A percentile compares a stretch with the other conserved stretches of the same genome.
Conservation (phyloP, 768 basidiomycete genomes). For the Russula dissimulans region DNA sequence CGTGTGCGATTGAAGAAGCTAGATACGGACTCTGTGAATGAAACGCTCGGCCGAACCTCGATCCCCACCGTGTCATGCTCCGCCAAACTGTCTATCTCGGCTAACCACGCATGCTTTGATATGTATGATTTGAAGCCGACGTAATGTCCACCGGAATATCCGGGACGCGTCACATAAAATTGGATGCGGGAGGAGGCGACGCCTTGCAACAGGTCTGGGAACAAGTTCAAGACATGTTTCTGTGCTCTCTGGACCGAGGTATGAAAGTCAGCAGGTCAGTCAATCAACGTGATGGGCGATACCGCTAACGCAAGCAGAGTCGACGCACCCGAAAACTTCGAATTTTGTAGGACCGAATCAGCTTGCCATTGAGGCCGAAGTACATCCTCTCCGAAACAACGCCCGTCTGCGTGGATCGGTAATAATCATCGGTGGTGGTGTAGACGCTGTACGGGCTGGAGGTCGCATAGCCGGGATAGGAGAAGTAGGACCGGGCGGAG, state of each 20-base stretch:
- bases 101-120: conserved; percentile 1
- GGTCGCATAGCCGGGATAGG: neutral
- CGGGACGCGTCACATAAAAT: conserved; percentile 10
- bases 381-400: conserved; percentile 9
- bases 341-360: conserved; percentile 6
- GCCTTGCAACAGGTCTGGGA: conserved; percentile 1
- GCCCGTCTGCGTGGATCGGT: neutral
- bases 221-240: conserved; percentile 6
- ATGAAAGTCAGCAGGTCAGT: neutral
- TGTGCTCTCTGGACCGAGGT: neutral
- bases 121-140: conserved; percentile 10
- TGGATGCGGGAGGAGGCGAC: conserved; percentile 15
- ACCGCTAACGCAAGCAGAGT: neutral
- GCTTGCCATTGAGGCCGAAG: conserved; percentile 8
- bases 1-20: conserved; percentile 11
- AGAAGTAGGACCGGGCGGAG: conserved; percentile 1
- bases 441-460: neutral
- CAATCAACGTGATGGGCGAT: neutral
- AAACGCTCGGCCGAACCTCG: conserved; percentile 8
- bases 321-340: conserved; percentile 5
- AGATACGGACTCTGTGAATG: conserved; percentile 9
- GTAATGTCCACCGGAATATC: neutral
- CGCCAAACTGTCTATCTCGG: conserved; percentile 8
- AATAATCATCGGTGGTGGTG: neutral
- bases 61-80: conserved; percentile 12